Conservation (phyloP, 306 rosid species). For the Cucumis hystrix region DNA sequence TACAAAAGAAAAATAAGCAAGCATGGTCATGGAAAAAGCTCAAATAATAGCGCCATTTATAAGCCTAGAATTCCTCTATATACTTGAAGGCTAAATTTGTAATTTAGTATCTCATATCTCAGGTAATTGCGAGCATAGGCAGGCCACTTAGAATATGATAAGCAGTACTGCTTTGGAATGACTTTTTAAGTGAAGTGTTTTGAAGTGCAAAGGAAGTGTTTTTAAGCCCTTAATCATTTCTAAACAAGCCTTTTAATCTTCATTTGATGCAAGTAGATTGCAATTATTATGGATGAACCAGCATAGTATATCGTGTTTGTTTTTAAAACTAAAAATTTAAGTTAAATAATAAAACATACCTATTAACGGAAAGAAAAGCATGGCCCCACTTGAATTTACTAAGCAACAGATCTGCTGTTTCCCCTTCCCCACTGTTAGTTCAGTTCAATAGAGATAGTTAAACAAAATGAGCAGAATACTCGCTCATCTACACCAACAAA, state of each 20-base stretch:
- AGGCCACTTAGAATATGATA: too few species aligned
- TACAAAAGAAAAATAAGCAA: not conserved
- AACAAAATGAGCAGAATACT: not conserved
- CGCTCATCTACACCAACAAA: not conserved
- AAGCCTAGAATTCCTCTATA: not conserved
- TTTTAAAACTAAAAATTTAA: too few species aligned
- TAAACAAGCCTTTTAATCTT: not conserved
- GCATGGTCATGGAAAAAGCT: not conserved
- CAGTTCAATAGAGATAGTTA: conserved; percentile 1
- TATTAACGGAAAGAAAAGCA: conserved; percentile 67
- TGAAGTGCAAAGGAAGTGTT: not conserved
- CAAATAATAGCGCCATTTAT: not conserved
- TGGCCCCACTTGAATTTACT: conserved; percentile 99
- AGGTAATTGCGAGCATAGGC: not conserved
- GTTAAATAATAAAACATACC: conserved; percentile 24
- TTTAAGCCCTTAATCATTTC: not conserved
- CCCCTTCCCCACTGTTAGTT: conserved; percentile 76
- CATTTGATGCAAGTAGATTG: not conserved
- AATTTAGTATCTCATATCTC: not conserved
- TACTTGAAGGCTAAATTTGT: not conserved
- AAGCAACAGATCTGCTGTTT: conserved; percentile 76
- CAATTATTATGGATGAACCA: too few species aligned
- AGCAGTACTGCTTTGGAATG: too few species aligned
- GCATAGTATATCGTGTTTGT: too few species aligned
- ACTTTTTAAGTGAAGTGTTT: too few species aligned